These are phyloP conservation scores for Amylocystis lapponica DNA, from an alignment of 768 basidiomycete species.

Conservation along the genomic window DNA sequence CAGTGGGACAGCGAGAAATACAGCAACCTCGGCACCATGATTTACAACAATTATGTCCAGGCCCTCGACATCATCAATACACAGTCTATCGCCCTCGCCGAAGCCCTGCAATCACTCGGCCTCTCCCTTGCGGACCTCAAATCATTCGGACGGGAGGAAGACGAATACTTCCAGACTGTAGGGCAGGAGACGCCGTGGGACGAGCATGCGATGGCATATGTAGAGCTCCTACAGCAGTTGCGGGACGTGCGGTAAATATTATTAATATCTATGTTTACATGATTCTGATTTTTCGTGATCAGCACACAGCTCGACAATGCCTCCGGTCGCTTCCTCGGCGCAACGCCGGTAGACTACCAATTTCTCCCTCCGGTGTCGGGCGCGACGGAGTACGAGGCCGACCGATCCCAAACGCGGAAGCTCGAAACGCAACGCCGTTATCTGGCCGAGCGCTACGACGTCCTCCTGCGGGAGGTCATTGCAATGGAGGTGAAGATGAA, in stretches of 20 bases:
- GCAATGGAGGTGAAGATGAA: conserved; percentile 19
- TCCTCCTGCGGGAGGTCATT: conserved; percentile 13
- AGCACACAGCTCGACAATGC: neutral
- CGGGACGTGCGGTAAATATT: too few species aligned
- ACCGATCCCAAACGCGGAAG: conserved; percentile 10
- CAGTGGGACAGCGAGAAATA: conserved; percentile 33
- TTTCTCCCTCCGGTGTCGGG: neutral
- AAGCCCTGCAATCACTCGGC: conserved; percentile 8
- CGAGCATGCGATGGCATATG: conserved; percentile 25
- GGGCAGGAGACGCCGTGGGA: conserved; percentile 23
- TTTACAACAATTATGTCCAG: conserved; percentile 26
- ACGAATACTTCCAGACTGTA: conserved; percentile 20
- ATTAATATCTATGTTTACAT: neutral
- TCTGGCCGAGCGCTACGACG: conserved; percentile 10
- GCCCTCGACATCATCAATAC: conserved; percentile 22
- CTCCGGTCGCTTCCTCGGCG: neutral
- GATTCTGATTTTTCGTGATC: neutral
- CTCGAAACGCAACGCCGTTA: conserved; percentile 18
- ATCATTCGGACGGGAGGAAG: conserved; percentile 18
- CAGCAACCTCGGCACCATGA: conserved; percentile 20
- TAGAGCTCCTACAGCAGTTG: conserved; percentile 24
- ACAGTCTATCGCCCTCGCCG: conserved; percentile 7
- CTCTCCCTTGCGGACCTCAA: conserved; percentile 18
- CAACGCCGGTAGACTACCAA: neutral
- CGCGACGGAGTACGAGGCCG: neutral